Evolutionary conservation across 164 flowering plant species (phyloP), one percentile per base, ranked within the genome.

Genomic region (Tinospora cordifolia): DNA sequence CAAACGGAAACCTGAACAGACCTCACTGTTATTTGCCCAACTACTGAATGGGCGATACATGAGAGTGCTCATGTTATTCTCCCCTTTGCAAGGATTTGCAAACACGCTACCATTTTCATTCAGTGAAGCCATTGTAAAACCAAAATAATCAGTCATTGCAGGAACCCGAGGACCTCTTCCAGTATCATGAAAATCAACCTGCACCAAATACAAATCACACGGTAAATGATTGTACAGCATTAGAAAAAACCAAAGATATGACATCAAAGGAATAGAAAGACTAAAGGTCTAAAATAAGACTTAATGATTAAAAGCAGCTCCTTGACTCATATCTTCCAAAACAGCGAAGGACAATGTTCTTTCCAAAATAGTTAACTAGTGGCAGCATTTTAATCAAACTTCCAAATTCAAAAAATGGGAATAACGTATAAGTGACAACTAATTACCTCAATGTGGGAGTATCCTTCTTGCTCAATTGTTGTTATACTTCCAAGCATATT

Each of bases 21-120:
- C 99, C 98, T 92, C 99, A 59, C 96, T 91, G 73, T 95, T 92
- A 69, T 79, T 92, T 72, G 97, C 98, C 99, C 98, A 95, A 81
- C 91, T 90, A 74, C 88, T 80, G 78, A 95, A 95, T 17, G 99
- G 99, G 6, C 96, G 91, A 84, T 92, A 92, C 96, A 95, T 91
- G 62, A 95, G 95, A 63, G 93, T 90, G 68, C 99, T 95, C 87
- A 90, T 81, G 76, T 79, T 85, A 77, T 91, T 92, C 72, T 87
- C 94, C 72, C 96, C 98, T 87, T 87, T 95, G 75, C 85, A 79
- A 46, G 90, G 91, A 79, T 90, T 95, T 69, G 97, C 98, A 83
- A 95, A 89, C 40, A 91, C 96, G 80, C 97, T 84, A 59, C 99
- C 98, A 83, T 81, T 79, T 75, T 92, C 99, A 83, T 88, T 90